phyloP scores from a whole-genome alignment of 2,329 filamentous ascomycete species.

The Coccinonectria pachysandricola region DNA sequence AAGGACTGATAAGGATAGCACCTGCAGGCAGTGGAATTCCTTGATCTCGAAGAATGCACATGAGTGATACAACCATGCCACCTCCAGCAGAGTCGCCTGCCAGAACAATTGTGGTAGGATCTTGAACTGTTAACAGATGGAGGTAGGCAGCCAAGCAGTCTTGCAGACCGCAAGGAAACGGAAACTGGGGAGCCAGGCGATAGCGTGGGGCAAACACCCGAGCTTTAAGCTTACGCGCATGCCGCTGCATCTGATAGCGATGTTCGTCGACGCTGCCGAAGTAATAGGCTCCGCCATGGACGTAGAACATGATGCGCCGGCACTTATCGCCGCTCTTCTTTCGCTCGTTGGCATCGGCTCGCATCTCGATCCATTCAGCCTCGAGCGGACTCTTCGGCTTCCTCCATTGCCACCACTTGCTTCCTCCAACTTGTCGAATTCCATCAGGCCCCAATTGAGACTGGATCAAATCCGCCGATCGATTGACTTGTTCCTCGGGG shows the following conservation, averaged over 20 bases:
- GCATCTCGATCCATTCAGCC: constrained; percentile 97
- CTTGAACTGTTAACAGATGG: constrained; percentile 64
- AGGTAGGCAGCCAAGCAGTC: constrained; percentile 87
- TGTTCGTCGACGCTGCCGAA: constrained; percentile 95
- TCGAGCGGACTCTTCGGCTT: constrained; percentile 54
- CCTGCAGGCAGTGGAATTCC: constrained; percentile 79
- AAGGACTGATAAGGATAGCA: constrained; percentile 83
- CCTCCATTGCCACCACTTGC: constrained; percentile 85
- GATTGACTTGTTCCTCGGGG: constrained; percentile 48
- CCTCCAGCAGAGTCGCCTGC: constrained; percentile 91
- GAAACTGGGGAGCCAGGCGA: constrained; percentile 83
- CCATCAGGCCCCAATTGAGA: constrained; percentile 71
- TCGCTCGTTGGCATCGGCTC: constrained; percentile 58
- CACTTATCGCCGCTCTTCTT: constrained; percentile 49
- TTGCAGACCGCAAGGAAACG: constrained; percentile 85
- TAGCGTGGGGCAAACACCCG: constrained; percentile 81
- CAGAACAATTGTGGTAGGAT: constrained; percentile 72
- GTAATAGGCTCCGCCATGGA: constrained; percentile 91
- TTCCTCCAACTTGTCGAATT: constrained; percentile 65
- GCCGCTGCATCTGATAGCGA: constrained; percentile 94
- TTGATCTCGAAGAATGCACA: constrained; percentile 74
- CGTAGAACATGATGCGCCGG: constrained; percentile 79
- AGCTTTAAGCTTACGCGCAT: constrained; percentile 87
- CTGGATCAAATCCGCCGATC: constrained; percentile 57
- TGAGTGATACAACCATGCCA: constrained; percentile 73